A percentile compares a stretch with the other conserved stretches of the same genome.
Evolutionary conservation across 331 rosid species (phyloP).

Genomic region (Ulmus americana): DNA sequence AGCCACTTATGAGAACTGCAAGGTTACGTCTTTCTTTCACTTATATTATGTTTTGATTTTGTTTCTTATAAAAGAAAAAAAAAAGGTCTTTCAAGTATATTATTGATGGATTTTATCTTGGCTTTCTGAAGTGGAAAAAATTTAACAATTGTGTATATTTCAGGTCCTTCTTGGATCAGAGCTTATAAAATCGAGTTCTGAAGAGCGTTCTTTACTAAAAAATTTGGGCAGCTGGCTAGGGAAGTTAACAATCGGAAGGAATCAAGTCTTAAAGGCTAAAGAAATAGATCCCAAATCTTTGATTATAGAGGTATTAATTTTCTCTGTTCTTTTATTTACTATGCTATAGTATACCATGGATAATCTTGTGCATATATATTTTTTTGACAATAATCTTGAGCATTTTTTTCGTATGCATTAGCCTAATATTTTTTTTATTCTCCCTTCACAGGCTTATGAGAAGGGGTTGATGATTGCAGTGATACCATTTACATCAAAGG

Average conservation of each 20-base stretch:
- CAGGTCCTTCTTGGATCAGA: conserved; percentile 97
- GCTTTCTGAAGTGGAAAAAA: background rate
- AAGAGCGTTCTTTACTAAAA: conserved; percentile 93
- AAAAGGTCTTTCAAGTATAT: conserved; percentile 1
- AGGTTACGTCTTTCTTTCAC: conserved; percentile 37
- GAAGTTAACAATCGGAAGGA: conserved; percentile 86
- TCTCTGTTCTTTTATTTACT: conserved; percentile 1
- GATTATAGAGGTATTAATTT: conserved; percentile 71
- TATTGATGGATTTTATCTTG: conserved; percentile 7
- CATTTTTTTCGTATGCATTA: background rate
- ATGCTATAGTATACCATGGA: background rate
- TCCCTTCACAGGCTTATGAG: conserved; percentile 74
- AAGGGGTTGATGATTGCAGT: conserved; percentile 99
- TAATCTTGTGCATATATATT: background rate
- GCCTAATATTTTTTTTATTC: background rate
- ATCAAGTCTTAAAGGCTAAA: conserved; percentile 90
- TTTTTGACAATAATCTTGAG: too few relatives aligned
- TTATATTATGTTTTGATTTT: background rate
- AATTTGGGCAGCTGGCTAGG: conserved; percentile 99
- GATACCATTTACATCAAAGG: conserved; percentile 98
- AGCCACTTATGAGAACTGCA: conserved; percentile 95
- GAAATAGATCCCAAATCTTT: conserved; percentile 96
- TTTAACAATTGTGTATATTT: conserved; percentile 11
- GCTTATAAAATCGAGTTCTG: conserved; percentile 93
- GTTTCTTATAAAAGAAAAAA: background rate